Evolutionary conservation across 1,139 yeast species (phyloP).

Genomic region (Diutina sp.): DNA sequence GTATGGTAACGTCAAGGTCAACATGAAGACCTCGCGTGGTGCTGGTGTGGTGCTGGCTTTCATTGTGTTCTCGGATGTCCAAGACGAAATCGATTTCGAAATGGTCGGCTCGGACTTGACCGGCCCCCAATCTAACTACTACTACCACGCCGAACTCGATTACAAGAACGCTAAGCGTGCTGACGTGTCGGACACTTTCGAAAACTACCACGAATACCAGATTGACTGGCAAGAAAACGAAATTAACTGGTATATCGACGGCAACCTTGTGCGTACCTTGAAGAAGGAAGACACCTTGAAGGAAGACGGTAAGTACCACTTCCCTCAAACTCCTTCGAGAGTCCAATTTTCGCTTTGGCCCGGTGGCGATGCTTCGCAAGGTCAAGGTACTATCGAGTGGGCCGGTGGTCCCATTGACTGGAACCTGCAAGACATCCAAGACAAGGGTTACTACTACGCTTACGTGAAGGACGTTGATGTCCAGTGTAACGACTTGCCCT

Average conservation of each 20-base stretch:
- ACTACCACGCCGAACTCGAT: constrained; percentile 60
- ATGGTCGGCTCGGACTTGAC: constrained; percentile 64
- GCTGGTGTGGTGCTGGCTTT: constrained; percentile 81
- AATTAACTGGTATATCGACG: constrained; percentile 67
- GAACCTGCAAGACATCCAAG: constrained; percentile 58
- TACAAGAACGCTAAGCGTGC: constrained; percentile 45
- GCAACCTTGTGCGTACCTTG: constrained; percentile 54
- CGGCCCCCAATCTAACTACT: constrained; percentile 64
- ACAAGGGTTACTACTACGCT: constrained; percentile 71
- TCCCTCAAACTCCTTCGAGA: constrained; percentile 88
- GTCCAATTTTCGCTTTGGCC: constrained; percentile 89
- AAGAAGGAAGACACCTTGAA: constrained; percentile 53
- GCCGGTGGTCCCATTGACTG: constrained; percentile 87
- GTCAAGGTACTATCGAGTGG: constrained; percentile 78
- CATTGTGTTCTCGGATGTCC: constrained; percentile 71
- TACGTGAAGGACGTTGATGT: constrained; percentile 46
- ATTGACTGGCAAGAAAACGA: constrained; percentile 75
- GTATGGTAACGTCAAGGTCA: constrained; percentile 74
- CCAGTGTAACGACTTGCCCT: constrained; percentile 61
- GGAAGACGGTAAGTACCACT: constrained; percentile 45
- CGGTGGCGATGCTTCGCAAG: constrained; percentile 58
- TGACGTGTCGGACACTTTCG: constrained; percentile 40
- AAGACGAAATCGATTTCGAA: constrained; percentile 87
- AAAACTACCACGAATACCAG: constrained; percentile 62
- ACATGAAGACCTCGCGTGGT: constrained; percentile 59